A percentile compares a stretch with the other conserved stretches of the same genome.
phyloP scores from a whole-genome alignment of 2,329 filamentous ascomycete species.

The Fusarium sp. region DNA sequence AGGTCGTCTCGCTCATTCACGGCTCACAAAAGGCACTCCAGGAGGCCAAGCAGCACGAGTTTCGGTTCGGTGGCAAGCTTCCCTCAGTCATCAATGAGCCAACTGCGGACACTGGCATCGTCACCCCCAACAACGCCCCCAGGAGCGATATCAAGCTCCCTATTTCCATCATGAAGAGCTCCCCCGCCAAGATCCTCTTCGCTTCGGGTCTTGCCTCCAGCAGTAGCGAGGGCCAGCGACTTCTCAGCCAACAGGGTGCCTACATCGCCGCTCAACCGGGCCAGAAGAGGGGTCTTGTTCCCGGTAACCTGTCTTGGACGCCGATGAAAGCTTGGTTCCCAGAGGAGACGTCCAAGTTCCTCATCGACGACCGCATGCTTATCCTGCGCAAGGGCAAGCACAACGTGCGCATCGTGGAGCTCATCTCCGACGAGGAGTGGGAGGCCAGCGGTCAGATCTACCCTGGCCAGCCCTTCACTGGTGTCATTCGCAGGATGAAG shows the following conservation, averaged over 20 bases:
- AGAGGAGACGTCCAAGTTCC: slow-evolving; percentile 68
- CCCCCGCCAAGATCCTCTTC: slow-evolving; percentile 69
- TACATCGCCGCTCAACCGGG: slow-evolving; percentile 70
- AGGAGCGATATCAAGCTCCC: slow-evolving; percentile 70
- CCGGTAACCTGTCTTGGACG: slow-evolving; percentile 69
- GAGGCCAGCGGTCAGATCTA: slow-evolving; percentile 61
- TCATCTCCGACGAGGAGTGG: slow-evolving; percentile 69
- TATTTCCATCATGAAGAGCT: slow-evolving; percentile 64
- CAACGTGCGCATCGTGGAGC: slow-evolving; percentile 70
- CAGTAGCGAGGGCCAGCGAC: slow-evolving; percentile 67
- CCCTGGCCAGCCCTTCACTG: slow-evolving; percentile 64
- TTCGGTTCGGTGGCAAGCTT: slow-evolving; percentile 58
- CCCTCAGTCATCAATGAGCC: slow-evolving; percentile 49
- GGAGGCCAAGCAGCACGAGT: slow-evolving; percentile 67
- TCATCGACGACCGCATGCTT: slow-evolving; percentile 70
- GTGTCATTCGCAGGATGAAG: slow-evolving; percentile 59
- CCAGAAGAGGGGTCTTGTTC: slow-evolving; percentile 56
- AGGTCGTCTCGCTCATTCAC: slow-evolving; percentile 85
- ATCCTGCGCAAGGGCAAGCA: slow-evolving; percentile 74
- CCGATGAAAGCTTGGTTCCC: slow-evolving; percentile 70
- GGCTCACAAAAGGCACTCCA: slow-evolving; percentile 72
- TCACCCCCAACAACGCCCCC: slow-evolving; percentile 61
- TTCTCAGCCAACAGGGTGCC: slow-evolving; percentile 66
- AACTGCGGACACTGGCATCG: slow-evolving; percentile 44
- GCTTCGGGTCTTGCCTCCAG: slow-evolving; percentile 70